Evolutionary conservation across 495 filamentous ascomycete genomes (phyloP).

Genomic region (Halenospora varia): DNA sequence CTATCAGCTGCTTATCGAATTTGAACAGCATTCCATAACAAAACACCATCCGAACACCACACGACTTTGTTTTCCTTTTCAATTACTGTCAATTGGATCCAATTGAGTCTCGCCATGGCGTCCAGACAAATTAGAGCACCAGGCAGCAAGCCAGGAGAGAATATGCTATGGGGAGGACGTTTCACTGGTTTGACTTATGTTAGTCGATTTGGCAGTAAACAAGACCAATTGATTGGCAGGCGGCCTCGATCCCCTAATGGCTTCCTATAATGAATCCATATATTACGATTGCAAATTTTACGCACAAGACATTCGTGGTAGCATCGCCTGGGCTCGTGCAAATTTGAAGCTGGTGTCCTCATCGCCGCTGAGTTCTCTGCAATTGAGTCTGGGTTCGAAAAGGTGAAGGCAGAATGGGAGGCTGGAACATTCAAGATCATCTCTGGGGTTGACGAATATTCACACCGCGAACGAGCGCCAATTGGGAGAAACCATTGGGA

Average conservation of each 20-base stretch:
- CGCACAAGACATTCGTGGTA: conserved; percentile 80
- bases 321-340: conserved; percentile 83
- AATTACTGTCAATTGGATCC: conserved; percentile 9
- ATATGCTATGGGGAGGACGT: conserved; percentile 23
- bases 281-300: conserved; percentile 83
- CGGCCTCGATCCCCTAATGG: conserved; percentile 85
- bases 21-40: neutral
- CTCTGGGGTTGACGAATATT: conserved; percentile 53
- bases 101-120: conserved; percentile 23
- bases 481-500: conserved; percentile 85
- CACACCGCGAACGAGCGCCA: conserved; percentile 94
- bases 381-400: conserved; percentile 72
- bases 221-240: conserved; percentile 36
- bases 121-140: conserved; percentile 19
- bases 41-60: conserved; percentile 3
- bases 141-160: conserved; percentile 27
- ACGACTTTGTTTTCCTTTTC: neutral
- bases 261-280: conserved; percentile 83
- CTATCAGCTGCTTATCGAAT: conserved; percentile 9
- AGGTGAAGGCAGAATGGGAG: conserved; percentile 76
- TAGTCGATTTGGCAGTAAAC: conserved; percentile 1
- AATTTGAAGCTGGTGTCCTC: conserved; percentile 75
- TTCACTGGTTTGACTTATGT: conserved; percentile 22
- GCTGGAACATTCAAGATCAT: conserved; percentile 55
- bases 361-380: conserved; percentile 68